Conservation (phyloP, 257 asterid genomes). For the Lantana camara region DNA sequence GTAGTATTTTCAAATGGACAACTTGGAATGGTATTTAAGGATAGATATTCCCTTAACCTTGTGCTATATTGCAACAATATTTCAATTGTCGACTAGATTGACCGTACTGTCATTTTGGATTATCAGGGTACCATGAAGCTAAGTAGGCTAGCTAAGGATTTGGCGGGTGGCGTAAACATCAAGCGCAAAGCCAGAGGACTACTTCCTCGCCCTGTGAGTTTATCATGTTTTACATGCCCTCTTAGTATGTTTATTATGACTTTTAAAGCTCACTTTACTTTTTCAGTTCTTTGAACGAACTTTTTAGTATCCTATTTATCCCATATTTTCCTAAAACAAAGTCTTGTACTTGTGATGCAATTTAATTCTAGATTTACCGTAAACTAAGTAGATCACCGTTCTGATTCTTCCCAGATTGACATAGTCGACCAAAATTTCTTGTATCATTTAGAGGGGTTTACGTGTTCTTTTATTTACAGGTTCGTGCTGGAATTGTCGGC, state of each 20-base stretch:
- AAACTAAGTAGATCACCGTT: constrained; percentile 4
- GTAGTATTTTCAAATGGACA: constrained; percentile 82
- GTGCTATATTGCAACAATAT: constrained; percentile 6
- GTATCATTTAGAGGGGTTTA: constrained; percentile 18
- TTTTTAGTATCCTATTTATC: no score
- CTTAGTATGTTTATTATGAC: constrained; percentile 8
- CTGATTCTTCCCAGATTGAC: background rate
- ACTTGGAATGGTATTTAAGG: constrained; percentile 68
- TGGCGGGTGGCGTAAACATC: constrained; percentile 76
- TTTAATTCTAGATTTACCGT: constrained; percentile 9
- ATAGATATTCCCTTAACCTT: background rate
- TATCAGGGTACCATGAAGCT: constrained; percentile 87
- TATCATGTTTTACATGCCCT: constrained; percentile 14
- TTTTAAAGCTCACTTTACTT: constrained; percentile 14
- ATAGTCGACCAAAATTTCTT: background rate
- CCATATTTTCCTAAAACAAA: background rate
- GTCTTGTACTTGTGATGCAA: background rate
- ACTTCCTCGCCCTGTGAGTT: constrained; percentile 95
- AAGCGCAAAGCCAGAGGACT: constrained; percentile 87
- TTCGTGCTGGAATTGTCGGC: constrained; percentile 95
- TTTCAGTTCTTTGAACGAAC: background rate
- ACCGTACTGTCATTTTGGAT: constrained; percentile 24
- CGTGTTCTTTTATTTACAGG: constrained; percentile 42
- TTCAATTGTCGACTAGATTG: constrained; percentile 13
- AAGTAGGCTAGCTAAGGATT: constrained; percentile 73